Base-by-base conservation (phyloP, 352 stramenopile species). In the Paralagenidium karlingii region DNA sequence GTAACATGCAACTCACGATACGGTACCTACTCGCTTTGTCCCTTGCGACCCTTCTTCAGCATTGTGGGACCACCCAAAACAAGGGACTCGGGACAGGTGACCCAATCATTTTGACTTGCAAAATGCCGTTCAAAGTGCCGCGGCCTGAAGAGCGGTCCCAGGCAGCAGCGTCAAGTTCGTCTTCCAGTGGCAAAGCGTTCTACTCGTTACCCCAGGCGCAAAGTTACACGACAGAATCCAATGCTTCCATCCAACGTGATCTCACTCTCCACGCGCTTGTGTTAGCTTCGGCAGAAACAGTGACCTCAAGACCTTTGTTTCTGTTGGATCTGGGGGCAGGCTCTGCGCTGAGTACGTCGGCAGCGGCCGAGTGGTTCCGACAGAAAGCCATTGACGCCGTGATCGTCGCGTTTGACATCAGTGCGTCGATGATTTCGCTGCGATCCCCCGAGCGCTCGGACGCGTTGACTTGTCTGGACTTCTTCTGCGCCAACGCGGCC, bases 341-440 rank as follows among this genome's bases (percentile, higher is more conserved):
- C 26, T 85, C 75, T 1, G 70, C 68, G 0, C 52, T 88, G 34
- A 86, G 71, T 33, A 86, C 71, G 9, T 48, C 44, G 3, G 68
- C 68, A 27, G 68, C 64, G 2, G 54, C 58, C 19, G 34, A 60
- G 20, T 86, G 68, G 71, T 49, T 82, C n/a, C 36, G 44, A 7
- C 49, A 65, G 33, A 58, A 27, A 7, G 13, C 45, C n/a, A 34
- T 63, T 13, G 24, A 46, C 21, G 51, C 43, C 4, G 68, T 80
- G 34, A 61, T 50, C 3, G n/a, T 88, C 16, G 75, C 66, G 12
- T 80, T 82, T 32, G 75, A 88, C 33, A 81, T 88, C 38, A 88
- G 75, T 38, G 51, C 61, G 25, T 68, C 75, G 8, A 88, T 88
- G 75, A 44, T 88, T 43, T 60, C 68, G 29, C 45, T 85, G 15